Conservation (phyloP, 345 rosid genomes). For the Acer saccharum region DNA sequence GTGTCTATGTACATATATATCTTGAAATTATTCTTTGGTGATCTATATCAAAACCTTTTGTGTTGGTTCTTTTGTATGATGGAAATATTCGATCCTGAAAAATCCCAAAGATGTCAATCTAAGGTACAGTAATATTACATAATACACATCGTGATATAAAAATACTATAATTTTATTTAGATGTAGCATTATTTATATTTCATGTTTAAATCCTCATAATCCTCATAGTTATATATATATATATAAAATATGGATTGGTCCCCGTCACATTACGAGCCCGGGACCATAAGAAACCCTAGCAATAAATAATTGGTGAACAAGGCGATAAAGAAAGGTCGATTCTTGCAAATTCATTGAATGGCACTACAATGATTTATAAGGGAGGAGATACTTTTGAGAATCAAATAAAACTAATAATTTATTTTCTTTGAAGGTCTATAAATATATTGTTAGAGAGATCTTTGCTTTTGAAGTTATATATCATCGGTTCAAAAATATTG, state of each 20-base stretch:
- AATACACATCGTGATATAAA: no score
- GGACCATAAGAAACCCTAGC: no score
- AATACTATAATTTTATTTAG: no score
- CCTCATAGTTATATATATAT: no score
- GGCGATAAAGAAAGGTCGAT: neutral
- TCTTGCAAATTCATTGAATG: constrained; percentile 36
- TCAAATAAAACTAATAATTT: neutral
- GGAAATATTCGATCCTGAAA: neutral
- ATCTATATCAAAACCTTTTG: no score
- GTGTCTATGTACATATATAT: neutral
- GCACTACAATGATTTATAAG: constrained; percentile 5
- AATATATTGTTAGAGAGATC: constrained; percentile 18
- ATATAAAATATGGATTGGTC: no score
- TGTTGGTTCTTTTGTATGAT: neutral
- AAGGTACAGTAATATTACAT: no score
- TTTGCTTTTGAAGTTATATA: constrained; percentile 16
- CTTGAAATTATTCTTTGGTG: neutral
- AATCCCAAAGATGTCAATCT: neutral
- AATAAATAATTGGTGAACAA: neutral
- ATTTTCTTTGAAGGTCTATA: no score
- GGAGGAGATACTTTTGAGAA: neutral
- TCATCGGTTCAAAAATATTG: constrained; percentile 4
- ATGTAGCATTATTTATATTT: no score
- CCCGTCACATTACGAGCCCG: no score
- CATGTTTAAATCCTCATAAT: no score